Conservation (phyloP, 2,329 filamentous ascomycete genomes). For the Botrytis medusae region DNA sequence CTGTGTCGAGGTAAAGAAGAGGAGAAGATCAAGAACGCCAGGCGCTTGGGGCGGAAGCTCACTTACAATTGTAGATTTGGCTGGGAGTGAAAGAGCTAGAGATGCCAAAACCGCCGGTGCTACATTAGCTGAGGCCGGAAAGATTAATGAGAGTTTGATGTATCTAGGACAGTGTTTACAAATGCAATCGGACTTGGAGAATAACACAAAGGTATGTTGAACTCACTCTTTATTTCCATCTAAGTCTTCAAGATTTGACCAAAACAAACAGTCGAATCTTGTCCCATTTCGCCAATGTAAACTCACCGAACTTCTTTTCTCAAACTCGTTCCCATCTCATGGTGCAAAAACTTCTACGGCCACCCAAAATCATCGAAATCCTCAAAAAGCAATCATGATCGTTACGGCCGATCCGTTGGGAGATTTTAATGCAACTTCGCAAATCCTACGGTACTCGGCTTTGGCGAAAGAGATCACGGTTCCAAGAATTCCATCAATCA, state of each 20-base stretch:
- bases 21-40: constrained; percentile 51
- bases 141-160: constrained; percentile 98
- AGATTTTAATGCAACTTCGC: constrained; percentile 95
- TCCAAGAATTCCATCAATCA: constrained; percentile 80
- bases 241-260: constrained; percentile 22
- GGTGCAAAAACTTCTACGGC: constrained; percentile 21
- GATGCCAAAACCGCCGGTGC: constrained; percentile 93
- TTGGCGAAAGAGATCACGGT: constrained; percentile 91
- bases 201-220: constrained; percentile 66
- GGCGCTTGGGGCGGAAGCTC: constrained; percentile 72
- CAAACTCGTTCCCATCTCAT: constrained; percentile 69
- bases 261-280: constrained; percentile 57
- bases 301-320: constrained; percentile 79
- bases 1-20: constrained; percentile 90
- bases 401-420: constrained; percentile 91
- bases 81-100: constrained; percentile 87
- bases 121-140: constrained; percentile 90
- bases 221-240: not conserved
- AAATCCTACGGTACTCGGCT: constrained; percentile 92
- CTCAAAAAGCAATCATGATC: constrained; percentile 92
- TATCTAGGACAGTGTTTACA: constrained; percentile 96
- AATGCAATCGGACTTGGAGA: constrained; percentile 81
- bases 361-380: constrained; percentile 48
- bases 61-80: constrained; percentile 86
- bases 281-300: constrained; percentile 84